These are phyloP conservation scores for Dactylellina leptospora DNA, from an alignment of 2,329 filamentous ascomycete species.

Conservation along the genomic window DNA sequence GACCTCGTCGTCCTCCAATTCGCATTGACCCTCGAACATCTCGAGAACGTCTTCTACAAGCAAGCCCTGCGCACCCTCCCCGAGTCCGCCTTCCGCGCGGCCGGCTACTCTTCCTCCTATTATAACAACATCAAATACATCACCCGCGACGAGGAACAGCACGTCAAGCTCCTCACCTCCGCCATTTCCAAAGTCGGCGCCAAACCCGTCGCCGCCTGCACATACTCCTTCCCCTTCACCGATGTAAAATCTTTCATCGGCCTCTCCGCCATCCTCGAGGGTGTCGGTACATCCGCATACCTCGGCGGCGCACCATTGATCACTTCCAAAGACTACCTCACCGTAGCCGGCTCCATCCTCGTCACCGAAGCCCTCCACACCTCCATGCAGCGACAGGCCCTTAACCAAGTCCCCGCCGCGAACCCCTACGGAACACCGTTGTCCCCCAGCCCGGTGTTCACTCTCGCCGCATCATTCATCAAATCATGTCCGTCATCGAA, in stretches of 20 bases:
- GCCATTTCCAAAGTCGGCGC: slow-evolving; percentile 63
- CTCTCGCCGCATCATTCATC: slow-evolving; percentile 72
- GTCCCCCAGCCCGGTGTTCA: slow-evolving; percentile 69
- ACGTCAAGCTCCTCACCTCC: slow-evolving; percentile 68
- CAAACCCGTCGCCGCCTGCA: slow-evolving; percentile 66
- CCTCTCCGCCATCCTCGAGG: slow-evolving; percentile 67
- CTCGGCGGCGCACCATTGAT: slow-evolving; percentile 71
- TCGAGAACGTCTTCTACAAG: slow-evolving; percentile 72
- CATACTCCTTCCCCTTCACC: slow-evolving; percentile 67
- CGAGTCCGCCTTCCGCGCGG: slow-evolving; percentile 65
- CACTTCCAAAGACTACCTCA: slow-evolving; percentile 68
- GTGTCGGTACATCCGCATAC: slow-evolving; percentile 69
- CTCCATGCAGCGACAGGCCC: slow-evolving; percentile 68
- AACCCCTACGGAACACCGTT: slow-evolving; percentile 71
- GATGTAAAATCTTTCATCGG: slow-evolving; percentile 65
- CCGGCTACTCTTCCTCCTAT: slow-evolving; percentile 65
- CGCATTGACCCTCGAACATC: slow-evolving; percentile 61
- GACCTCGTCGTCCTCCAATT: slow-evolving; percentile 31
- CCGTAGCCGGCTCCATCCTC: slow-evolving; percentile 70
- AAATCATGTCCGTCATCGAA: slow-evolving; percentile 67
- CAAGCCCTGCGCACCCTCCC: slow-evolving; percentile 69
- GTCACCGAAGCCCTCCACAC: slow-evolving; percentile 73
- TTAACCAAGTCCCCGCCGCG: slow-evolving; percentile 66
- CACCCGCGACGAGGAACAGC: slow-evolving; percentile 67
- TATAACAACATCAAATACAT: slow-evolving; percentile 69